Evolutionary conservation across 106 monocot genomes (phyloP).

Genomic region (Amphibolis antarctica): DNA sequence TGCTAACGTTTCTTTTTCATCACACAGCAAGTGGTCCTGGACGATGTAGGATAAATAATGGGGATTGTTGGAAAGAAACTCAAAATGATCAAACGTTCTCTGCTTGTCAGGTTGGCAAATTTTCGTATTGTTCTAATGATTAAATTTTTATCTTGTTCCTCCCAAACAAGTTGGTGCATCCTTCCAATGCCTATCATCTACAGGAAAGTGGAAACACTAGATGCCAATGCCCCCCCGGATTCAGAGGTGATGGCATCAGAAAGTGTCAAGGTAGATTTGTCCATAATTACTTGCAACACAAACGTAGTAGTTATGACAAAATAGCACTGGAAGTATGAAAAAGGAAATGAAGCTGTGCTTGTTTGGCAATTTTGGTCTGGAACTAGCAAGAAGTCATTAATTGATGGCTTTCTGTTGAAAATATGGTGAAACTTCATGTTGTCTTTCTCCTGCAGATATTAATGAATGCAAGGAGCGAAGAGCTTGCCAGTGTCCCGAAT

Average conservation of each 20-base stretch:
- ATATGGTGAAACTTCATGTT: neutral
- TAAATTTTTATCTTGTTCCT: neutral
- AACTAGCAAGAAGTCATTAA: neutral
- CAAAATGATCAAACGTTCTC: conserved; percentile 46
- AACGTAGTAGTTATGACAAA: neutral
- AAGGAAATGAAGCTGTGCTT: neutral
- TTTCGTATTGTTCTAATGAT: neutral
- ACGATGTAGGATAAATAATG: conserved; percentile 81
- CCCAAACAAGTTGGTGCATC: neutral
- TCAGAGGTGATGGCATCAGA: conserved; percentile 64
- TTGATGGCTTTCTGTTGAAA: neutral
- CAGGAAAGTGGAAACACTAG: conserved; percentile 58
- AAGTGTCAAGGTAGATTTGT: conserved; percentile 57
- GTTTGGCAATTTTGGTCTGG: neutral
- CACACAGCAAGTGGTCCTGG: conserved; percentile 74
- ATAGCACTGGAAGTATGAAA: neutral
- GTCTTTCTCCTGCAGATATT: conserved; percentile 12
- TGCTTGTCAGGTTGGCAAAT: conserved; percentile 61
- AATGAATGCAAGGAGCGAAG: conserved; percentile 30
- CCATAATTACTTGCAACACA: neutral
- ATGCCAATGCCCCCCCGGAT: conserved; percentile 80
- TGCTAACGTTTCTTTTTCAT: neutral
- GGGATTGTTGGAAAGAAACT: conserved; percentile 77
- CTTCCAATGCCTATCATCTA: neutral
- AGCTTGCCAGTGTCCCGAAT: conserved; percentile 26